Percentiles rank a stretch among this genome's conserved stretches.
These are phyloP conservation scores for Rhodocollybia butyracea DNA, from an alignment of 768 basidiomycete genomes.

Conservation along the genomic window DNA sequence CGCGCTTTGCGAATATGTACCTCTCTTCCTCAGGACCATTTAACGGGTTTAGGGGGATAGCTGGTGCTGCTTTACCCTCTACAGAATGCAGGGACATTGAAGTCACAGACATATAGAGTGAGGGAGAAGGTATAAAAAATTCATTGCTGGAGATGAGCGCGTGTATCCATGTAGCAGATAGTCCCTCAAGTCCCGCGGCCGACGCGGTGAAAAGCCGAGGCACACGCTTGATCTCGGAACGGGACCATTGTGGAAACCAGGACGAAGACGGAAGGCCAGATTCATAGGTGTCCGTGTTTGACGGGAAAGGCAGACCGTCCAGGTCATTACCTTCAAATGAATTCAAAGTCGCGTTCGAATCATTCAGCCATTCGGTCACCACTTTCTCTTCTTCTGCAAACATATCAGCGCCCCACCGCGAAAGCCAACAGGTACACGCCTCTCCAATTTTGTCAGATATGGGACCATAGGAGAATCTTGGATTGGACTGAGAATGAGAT, in stretches of 20 bases:
- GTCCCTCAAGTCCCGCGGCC: slow-evolving; percentile 43
- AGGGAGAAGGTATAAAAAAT: slow-evolving; percentile 52
- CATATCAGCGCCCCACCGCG: slow-evolving; percentile 81
- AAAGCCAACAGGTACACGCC: slow-evolving; percentile 83
- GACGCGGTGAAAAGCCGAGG: slow-evolving; percentile 63
- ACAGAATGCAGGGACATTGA: neutral
- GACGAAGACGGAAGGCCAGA: slow-evolving; percentile 7
- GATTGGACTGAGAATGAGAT: too few relatives aligned
- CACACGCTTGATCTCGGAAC: slow-evolving; percentile 11
- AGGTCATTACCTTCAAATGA: slow-evolving; percentile 1
- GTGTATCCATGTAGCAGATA: slow-evolving; percentile 70
- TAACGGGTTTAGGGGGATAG: neutral
- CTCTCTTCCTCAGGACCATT: slow-evolving; percentile 69
- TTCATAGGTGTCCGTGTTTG: neutral
- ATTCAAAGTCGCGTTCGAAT: slow-evolving; percentile 27
- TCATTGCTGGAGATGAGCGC: slow-evolving; percentile 75
- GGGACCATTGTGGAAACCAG: slow-evolving; percentile 7
- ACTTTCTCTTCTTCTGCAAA: slow-evolving; percentile 57
- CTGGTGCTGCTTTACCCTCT: neutral
- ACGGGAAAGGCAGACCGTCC: neutral
- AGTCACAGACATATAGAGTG: neutral
- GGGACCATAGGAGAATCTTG: slow-evolving; percentile 75
- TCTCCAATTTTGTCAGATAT: slow-evolving; percentile 91
- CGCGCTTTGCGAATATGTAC: slow-evolving; percentile 71
- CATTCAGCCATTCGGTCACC: slow-evolving; percentile 11